phyloP scores from a whole-genome alignment of 176 grass and related monocot species.

The Aegilops sharonensis region DNA sequence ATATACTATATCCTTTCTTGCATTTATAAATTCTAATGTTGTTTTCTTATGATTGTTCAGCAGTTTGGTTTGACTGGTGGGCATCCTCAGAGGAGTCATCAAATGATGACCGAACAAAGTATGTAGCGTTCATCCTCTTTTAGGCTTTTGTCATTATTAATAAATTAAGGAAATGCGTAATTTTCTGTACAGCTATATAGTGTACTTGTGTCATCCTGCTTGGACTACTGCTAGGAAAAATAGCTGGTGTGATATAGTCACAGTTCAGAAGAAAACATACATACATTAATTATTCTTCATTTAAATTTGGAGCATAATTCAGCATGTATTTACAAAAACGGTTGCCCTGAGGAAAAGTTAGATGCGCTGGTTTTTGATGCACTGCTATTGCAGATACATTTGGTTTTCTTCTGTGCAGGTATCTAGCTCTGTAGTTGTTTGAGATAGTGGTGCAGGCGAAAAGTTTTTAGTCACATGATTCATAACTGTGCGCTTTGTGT shows the following conservation, averaged over 20 bases:
- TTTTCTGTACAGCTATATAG: not conserved
- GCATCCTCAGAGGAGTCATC: slow-evolving; percentile 86
- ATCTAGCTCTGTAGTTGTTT: not conserved
- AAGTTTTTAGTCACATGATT: slow-evolving; percentile 8
- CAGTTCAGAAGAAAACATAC: slow-evolving; percentile 18
- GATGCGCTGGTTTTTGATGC: not conserved
- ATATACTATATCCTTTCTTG: slow-evolving; percentile 19
- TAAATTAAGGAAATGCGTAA: not conserved
- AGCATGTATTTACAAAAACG: not conserved
- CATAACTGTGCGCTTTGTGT: not conserved
- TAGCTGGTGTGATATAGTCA: not conserved
- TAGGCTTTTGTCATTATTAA: slow-evolving; percentile 3
- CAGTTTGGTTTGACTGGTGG: slow-evolving; percentile 69
- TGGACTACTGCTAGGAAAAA: not conserved
- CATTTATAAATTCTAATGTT: slow-evolving; percentile 6
- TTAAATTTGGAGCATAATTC: not conserved
- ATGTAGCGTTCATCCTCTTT: slow-evolving; percentile 30
- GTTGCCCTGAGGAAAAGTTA: not conserved
- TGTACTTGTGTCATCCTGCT: not conserved
- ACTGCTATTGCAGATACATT: not conserved
- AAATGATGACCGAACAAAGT: slow-evolving; percentile 91
- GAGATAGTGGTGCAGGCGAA: not conserved
- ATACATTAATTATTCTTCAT: not conserved
- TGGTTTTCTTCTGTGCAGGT: not conserved
- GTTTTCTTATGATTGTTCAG: slow-evolving; percentile 35